Evolutionary conservation across 768 basidiomycete species (phyloP).

Genomic region (Mycena filopes): DNA sequence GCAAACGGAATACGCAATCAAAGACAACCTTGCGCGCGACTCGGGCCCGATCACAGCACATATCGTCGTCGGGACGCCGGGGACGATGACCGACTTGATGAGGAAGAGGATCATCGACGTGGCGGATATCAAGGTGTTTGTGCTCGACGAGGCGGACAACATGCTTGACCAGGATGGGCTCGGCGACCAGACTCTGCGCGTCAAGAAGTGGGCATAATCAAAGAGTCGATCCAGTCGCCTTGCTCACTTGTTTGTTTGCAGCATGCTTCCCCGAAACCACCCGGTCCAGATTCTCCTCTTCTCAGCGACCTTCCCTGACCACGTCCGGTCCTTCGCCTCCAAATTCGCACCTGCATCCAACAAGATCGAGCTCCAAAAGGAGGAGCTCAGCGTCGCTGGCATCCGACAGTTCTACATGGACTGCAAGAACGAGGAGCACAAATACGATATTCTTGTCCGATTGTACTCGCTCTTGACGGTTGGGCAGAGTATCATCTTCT

Average conservation of each 20-base stretch:
- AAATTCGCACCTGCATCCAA: conserved; percentile 96
- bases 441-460: conserved; percentile 94
- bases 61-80: conserved; percentile 95
- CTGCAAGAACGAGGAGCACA: conserved; percentile 89
- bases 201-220: conserved; percentile 82
- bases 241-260: conserved; percentile 38
- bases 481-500: conserved; percentile 99
- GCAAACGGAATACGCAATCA: conserved; percentile 96
- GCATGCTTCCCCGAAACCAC: conserved; percentile 64
- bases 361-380: conserved; percentile 94
- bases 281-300: conserved; percentile 91
- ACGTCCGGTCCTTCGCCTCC: conserved; percentile 89
- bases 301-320: conserved; percentile 97
- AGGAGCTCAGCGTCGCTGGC: conserved; percentile 92
- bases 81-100: conserved; percentile 92
- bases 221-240: neutral
- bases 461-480: conserved; percentile 92
- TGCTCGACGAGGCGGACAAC: conserved; percentile 98
- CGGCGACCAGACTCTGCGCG: conserved; percentile 91
- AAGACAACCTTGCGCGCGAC: conserved; percentile 78
- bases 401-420: conserved; percentile 99
- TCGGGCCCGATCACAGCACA: conserved; percentile 84
- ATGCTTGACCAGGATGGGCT: conserved; percentile 96
- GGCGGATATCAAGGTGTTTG: conserved; percentile 87
- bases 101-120: conserved; percentile 80